Evolutionary conservation across 441 rosid species (phyloP).

Genomic region (California macrophylla): DNA sequence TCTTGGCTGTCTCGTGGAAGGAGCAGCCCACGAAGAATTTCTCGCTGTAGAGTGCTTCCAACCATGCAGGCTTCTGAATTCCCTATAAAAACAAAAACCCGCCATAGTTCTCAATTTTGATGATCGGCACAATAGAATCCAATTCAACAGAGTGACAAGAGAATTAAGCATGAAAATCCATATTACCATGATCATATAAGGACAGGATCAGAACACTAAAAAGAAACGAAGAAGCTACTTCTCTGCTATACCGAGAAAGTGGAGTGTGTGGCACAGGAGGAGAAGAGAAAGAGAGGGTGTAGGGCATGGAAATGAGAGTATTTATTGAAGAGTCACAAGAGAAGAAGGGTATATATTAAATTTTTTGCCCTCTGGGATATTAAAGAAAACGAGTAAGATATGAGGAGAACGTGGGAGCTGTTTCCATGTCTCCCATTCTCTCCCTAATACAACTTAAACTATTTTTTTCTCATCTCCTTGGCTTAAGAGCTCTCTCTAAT

Average conservation of each 20-base stretch:
- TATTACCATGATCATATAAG: conserved; percentile 43
- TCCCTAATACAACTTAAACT: conserved; percentile 27
- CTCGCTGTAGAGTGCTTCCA: conserved; percentile 68
- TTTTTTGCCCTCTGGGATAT: conserved; percentile 33
- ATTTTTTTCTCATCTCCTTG: conserved; percentile 46
- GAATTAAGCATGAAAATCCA: neutral
- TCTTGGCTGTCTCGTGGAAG: conserved; percentile 64
- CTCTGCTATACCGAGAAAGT: conserved; percentile 24
- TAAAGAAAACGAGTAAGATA: conserved; percentile 22
- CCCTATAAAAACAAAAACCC: conserved; percentile 28
- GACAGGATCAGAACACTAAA: conserved; percentile 12
- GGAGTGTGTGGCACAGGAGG: conserved; percentile 13
- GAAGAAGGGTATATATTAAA: conserved; percentile 35
- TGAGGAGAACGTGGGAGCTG: conserved; percentile 80
- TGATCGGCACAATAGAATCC: neutral
- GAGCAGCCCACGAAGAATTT: conserved; percentile 74
- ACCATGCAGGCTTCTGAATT: conserved; percentile 85
- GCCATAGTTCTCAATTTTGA: neutral
- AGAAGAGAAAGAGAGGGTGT: conserved; percentile 20
- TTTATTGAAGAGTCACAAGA: conserved; percentile 61
- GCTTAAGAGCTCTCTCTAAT: conserved; percentile 42
- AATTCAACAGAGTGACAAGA: neutral
- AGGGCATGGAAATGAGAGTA: conserved; percentile 38
- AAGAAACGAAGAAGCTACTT: conserved; percentile 13
- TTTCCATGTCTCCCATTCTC: conserved; percentile 66